These are phyloP conservation scores for Eruca vesicaria DNA, from an alignment of 441 rosid genomes.

Conservation along the genomic window DNA sequence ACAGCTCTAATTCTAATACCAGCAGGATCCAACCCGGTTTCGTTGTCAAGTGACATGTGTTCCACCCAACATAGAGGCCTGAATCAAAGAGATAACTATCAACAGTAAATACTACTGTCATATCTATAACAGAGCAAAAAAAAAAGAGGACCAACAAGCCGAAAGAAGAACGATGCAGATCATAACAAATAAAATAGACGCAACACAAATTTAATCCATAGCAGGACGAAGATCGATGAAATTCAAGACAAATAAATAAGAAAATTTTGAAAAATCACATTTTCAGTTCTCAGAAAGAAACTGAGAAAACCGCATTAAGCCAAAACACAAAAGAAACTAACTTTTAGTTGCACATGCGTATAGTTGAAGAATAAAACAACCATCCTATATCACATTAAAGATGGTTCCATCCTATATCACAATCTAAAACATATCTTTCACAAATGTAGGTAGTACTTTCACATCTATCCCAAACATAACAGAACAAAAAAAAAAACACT, in stretches of 20 bases:
- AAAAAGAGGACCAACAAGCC: background rate
- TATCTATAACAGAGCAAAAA: background rate
- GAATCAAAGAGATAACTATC: slow-evolving; percentile 12
- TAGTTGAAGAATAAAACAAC: slow-evolving; percentile 2
- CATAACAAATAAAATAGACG: slow-evolving; percentile 5
- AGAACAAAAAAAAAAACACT: background rate
- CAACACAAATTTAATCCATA: background rate
- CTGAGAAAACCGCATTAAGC: background rate
- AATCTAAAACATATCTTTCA: background rate
- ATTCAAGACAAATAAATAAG: background rate
- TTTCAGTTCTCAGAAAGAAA: background rate
- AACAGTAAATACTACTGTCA: background rate
- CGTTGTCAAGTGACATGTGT: slow-evolving; percentile 95
- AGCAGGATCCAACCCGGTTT: slow-evolving; percentile 91
- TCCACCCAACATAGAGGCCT: slow-evolving; percentile 99
- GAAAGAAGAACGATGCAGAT: background rate
- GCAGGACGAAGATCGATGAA: background rate
- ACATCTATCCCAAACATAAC: slow-evolving; percentile 1
- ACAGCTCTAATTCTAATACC: slow-evolving; percentile 86
- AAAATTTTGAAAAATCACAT: slow-evolving; percentile 1
- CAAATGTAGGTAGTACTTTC: background rate
- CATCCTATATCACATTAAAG: background rate
- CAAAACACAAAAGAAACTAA: slow-evolving; percentile 1
- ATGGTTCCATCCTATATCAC: background rate
- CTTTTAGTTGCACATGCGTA: slow-evolving; percentile 12